phyloP scores from a whole-genome alignment of 495 filamentous ascomycete species.

The Neurospora discreta region DNA sequence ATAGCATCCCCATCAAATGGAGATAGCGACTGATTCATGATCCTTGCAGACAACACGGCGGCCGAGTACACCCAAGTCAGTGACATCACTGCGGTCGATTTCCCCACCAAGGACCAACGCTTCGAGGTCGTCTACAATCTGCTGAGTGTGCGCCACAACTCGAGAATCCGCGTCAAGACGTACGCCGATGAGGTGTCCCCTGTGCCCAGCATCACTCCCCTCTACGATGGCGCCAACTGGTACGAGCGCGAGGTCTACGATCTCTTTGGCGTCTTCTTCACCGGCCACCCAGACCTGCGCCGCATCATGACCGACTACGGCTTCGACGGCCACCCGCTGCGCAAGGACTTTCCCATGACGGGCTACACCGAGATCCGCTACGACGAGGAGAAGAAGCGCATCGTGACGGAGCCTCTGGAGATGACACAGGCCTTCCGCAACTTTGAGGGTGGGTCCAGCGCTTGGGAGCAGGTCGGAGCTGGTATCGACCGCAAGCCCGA shows the following conservation, averaged over 20 bases:
- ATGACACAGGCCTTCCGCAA: slow-evolving; percentile 98
- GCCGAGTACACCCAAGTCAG: slow-evolving; percentile 91
- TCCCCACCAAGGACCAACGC: slow-evolving; percentile 81
- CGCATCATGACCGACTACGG: slow-evolving; percentile 99
- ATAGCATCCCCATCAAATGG: neutral
- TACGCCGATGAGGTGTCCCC: slow-evolving; percentile 96
- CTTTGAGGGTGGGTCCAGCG: slow-evolving; percentile 76
- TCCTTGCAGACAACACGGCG: slow-evolving; percentile 62
- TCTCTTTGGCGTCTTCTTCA: slow-evolving; percentile 95
- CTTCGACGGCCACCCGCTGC: slow-evolving; percentile 92
- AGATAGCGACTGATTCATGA: neutral
- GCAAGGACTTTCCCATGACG: slow-evolving; percentile 97
- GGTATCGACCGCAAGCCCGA: slow-evolving; percentile 75
- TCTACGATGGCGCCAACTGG: slow-evolving; percentile 97
- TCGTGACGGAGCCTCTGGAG: slow-evolving; percentile 94
- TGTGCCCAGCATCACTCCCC: slow-evolving; percentile 71
- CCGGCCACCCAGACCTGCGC: slow-evolving; percentile 87
- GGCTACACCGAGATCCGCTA: slow-evolving; percentile 98
- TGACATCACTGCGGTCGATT: slow-evolving; percentile 91
- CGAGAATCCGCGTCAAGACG: slow-evolving; percentile 94
- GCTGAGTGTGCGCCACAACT: slow-evolving; percentile 89
- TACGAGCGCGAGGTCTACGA: slow-evolving; percentile 98
- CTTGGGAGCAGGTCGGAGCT: slow-evolving; percentile 84
- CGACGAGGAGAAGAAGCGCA: slow-evolving; percentile 99
- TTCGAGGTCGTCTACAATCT: slow-evolving; percentile 99